A percentile compares a stretch with the other conserved stretches of the same genome.
These are phyloP conservation scores for Athelia psychrophila DNA, from an alignment of 1,284 basidiomycete genomes.

Conservation along the genomic window DNA sequence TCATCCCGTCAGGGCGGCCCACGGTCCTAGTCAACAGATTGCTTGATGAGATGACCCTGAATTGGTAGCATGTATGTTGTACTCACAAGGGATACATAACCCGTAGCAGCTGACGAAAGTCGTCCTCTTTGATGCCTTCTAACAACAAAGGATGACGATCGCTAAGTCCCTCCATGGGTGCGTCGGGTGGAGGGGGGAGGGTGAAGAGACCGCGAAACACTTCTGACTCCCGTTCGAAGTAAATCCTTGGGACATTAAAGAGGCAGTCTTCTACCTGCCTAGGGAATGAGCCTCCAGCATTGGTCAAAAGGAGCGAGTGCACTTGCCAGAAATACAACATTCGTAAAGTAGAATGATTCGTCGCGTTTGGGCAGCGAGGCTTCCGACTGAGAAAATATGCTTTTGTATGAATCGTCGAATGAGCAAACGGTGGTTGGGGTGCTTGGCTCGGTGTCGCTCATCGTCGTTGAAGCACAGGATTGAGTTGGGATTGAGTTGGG, in stretches of 20 bases:
- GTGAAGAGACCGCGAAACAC: conserved; percentile 1
- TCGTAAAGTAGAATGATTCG: background rate
- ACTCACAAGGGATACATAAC: background rate
- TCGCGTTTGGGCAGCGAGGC: background rate
- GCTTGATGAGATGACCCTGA: background rate
- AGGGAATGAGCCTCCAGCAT: background rate
- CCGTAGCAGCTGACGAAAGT: conserved; percentile 1
- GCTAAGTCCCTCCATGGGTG: background rate
- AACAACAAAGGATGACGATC: background rate
- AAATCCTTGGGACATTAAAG: background rate
- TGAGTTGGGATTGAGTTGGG: no score
- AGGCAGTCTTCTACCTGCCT: conserved; percentile 1
- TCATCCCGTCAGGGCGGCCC: background rate
- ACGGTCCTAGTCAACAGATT: background rate
- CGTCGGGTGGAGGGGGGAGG: background rate
- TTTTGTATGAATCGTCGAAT: background rate
- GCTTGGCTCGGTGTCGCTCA: background rate
- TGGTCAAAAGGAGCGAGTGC: background rate
- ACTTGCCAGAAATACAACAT: background rate
- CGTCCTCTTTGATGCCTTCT: conserved; percentile 1
- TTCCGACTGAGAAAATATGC: background rate
- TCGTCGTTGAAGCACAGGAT: background rate
- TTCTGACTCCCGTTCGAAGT: conserved; percentile 1
- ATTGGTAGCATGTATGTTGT: background rate
- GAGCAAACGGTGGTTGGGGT: background rate